Conservation (phyloP, 2,329 filamentous ascomycete genomes). For the Cladosporium sp. region DNA sequence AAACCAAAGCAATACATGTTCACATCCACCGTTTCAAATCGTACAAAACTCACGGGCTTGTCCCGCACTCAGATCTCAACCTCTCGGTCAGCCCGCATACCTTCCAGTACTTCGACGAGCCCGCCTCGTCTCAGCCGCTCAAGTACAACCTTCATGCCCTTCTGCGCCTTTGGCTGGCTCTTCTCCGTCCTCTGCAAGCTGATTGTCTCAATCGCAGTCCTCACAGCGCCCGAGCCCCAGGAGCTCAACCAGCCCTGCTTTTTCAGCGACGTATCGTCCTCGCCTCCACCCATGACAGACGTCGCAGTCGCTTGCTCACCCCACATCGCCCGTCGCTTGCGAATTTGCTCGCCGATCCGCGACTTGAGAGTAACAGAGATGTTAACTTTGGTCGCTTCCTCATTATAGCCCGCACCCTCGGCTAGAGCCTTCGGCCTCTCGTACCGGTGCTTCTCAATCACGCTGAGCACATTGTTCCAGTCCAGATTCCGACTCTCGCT, state of each 20-base stretch:
- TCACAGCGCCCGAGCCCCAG: constrained; percentile 70
- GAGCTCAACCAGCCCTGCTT: constrained; percentile 59
- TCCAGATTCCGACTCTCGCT: constrained; percentile 80
- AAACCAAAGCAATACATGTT: neutral
- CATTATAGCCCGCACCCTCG: constrained; percentile 1
- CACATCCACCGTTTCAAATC: neutral
- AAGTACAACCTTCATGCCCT: constrained; percentile 80
- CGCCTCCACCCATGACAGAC: constrained; percentile 41
- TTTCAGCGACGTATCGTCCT: constrained; percentile 46
- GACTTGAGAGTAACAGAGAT: constrained; percentile 75
- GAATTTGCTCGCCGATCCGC: constrained; percentile 67
- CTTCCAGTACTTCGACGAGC: constrained; percentile 68
- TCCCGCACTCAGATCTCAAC: constrained; percentile 20
- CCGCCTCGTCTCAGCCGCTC: constrained; percentile 68
- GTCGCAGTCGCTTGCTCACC: constrained; percentile 41
- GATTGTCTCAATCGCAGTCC: constrained; percentile 76
- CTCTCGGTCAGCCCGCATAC: constrained; percentile 62
- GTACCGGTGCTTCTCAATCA: constrained; percentile 75
- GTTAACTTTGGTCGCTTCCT: constrained; percentile 62
- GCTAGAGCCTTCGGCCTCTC: constrained; percentile 46
- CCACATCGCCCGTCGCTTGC: constrained; percentile 51
- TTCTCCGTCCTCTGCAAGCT: constrained; percentile 75
- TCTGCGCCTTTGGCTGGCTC: constrained; percentile 75
- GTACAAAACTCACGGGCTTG: neutral
- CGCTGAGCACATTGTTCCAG: constrained; percentile 76